Conservation (phyloP, 2,329 filamentous ascomycete species). For the Hysterium pulicare region DNA sequence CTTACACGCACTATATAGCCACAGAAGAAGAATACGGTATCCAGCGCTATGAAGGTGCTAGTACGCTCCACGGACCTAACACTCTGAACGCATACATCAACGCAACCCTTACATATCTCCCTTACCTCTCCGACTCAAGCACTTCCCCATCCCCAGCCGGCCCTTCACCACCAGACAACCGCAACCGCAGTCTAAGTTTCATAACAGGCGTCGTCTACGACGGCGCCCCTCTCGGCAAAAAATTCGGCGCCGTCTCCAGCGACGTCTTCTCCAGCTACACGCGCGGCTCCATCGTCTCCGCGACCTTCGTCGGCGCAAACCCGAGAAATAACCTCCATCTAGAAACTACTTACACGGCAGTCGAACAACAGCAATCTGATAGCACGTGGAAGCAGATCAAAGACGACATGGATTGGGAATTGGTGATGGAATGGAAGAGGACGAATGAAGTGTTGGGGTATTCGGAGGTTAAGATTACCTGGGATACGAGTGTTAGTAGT, state of each 20-base stretch:
- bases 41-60: constrained; percentile 93
- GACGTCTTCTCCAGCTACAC: constrained; percentile 55
- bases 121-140: constrained; percentile 54
- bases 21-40: constrained; percentile 78
- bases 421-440: constrained; percentile 77
- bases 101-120: constrained; percentile 69
- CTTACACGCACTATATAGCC: constrained; percentile 78
- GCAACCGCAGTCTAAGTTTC: constrained; percentile 71
- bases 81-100: constrained; percentile 86
- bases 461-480: constrained; percentile 74
- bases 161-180: constrained; percentile 72
- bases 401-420: constrained; percentile 77
- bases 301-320: constrained; percentile 79
- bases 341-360: constrained; percentile 71
- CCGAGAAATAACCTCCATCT: constrained; percentile 82
- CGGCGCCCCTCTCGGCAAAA: constrained; percentile 59
- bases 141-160: constrained; percentile 45
- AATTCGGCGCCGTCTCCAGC: constrained; percentile 65
- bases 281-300: constrained; percentile 60
- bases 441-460: constrained; percentile 66
- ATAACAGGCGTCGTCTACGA: constrained; percentile 79
- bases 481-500: constrained; percentile 63
- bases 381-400: constrained; percentile 63
- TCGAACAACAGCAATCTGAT: constrained; percentile 60
- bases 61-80: constrained; percentile 80